Base-by-base conservation (phyloP, 768 basidiomycete species). In the Harrya chromipes region DNA sequence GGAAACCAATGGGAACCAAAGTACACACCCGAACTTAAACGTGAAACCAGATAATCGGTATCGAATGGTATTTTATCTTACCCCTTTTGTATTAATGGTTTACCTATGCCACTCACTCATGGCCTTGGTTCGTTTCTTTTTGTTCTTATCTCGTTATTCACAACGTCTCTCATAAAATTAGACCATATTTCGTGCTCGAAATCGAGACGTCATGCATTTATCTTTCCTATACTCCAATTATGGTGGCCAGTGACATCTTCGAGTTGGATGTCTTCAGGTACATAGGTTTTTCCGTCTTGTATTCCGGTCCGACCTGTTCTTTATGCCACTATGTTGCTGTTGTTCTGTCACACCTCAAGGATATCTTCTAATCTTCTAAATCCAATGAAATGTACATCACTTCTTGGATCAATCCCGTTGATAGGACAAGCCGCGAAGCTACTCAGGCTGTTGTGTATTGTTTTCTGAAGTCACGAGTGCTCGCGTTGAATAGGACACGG, bases 1-100 rank as follows among this genome's bases (percentile, higher is more conserved):
- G 36, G 29, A 45, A 53, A 33, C 13, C 46, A 48, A 19, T 24
- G 31, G 10, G 36, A 45, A 45, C 16, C 33, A 34, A 47, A 47
- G 12, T 39, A 27, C 38, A 43, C 45, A 24, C 24, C 24, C 44
- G 44, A 51, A 52, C 40, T 40, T 52, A 46, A 46, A 17, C 20
- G 17, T 35, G 27, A 52, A 49, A 49, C 23, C 48, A 60, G 48
- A 63, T 55, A 60, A 61, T 61, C 46, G 8, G 23, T 31, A 36
- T 33, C 49, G 35, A 53, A 45, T 43, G 58, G 49, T 61, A 61
- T 54, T 59, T 33, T 65, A 63, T 54, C 52, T 47, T 65, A 63
- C 40, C 46, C 33, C 43, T 51, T 41, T 14, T 63, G 62, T 63
- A 63, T 56, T 65, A 63, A 56, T 63, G 33, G 20, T 41, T 53